Evolutionary conservation across 441 rosid species (phyloP).

Genomic region (Iberis amara): DNA sequence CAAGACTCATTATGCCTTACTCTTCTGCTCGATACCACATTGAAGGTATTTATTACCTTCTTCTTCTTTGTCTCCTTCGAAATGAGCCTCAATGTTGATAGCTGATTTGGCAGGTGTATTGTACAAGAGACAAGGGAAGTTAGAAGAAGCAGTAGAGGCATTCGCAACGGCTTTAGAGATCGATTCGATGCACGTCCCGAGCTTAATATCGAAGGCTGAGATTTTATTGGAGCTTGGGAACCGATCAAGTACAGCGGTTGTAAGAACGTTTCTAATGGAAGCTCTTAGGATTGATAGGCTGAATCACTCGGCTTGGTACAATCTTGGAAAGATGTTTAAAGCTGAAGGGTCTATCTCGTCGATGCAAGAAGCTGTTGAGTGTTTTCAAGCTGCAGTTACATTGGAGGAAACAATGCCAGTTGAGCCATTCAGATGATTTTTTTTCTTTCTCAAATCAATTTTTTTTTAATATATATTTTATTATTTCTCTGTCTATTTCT

Average conservation of each 20-base stretch:
- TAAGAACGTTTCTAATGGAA: slow-evolving; percentile 60
- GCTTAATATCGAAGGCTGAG: slow-evolving; percentile 60
- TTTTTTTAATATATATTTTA: background rate
- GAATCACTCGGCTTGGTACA: slow-evolving; percentile 71
- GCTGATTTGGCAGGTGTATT: slow-evolving; percentile 45
- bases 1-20: slow-evolving; percentile 50
- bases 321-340: slow-evolving; percentile 63
- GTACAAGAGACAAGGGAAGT: slow-evolving; percentile 44
- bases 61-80: background rate
- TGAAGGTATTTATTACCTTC: slow-evolving; percentile 38
- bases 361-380: slow-evolving; percentile 60
- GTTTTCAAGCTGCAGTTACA: slow-evolving; percentile 64
- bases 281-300: slow-evolving; percentile 64
- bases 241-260: slow-evolving; percentile 36
- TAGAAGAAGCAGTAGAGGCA: slow-evolving; percentile 53
- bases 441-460: background rate
- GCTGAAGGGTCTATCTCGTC: slow-evolving; percentile 42
- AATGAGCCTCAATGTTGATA: slow-evolving; percentile 4
- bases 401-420: slow-evolving; percentile 66
- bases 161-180: slow-evolving; percentile 53
- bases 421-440: slow-evolving; percentile 66
- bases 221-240: slow-evolving; percentile 42
- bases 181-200: slow-evolving; percentile 63
- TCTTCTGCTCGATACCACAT: slow-evolving; percentile 59
- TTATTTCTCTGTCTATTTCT: background rate